These are phyloP conservation scores for Cladosporium sp. DNA, from an alignment of 2,329 filamentous ascomycete species.

Conservation along the genomic window DNA sequence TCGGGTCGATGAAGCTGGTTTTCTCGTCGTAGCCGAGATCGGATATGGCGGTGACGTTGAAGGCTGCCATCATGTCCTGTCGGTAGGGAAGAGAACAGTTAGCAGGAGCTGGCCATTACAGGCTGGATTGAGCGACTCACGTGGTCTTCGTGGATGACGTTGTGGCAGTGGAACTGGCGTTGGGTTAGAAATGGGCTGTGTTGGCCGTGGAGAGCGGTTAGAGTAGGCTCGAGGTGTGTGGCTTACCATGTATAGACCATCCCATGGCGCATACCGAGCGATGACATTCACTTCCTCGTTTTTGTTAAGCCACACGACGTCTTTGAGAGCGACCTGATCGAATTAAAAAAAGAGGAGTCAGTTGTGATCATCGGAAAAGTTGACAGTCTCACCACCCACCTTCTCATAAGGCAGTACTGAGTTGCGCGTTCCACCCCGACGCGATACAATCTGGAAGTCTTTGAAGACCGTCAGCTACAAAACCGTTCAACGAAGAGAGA, in stretches of 20 bases:
- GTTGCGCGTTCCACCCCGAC: constrained; percentile 45
- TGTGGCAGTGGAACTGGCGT: constrained; percentile 44
- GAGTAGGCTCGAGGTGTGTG: neutral
- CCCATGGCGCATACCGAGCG: constrained; percentile 54
- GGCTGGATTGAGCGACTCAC: neutral
- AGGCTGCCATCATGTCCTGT: constrained; percentile 44
- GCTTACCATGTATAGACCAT: constrained; percentile 47
- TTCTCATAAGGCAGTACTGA: constrained; percentile 53
- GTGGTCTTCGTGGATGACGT: constrained; percentile 48
- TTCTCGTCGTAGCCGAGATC: constrained; percentile 35
- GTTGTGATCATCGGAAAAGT: neutral
- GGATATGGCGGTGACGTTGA: constrained; percentile 43
- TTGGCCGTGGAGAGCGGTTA: neutral
- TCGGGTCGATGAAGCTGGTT: constrained; percentile 30
- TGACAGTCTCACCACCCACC: neutral
- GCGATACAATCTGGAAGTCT: constrained; percentile 58
- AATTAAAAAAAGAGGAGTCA: neutral
- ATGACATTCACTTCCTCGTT: constrained; percentile 54
- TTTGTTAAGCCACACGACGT: constrained; percentile 56
- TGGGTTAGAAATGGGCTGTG: neutral
- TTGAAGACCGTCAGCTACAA: constrained; percentile 52
- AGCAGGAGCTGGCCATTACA: too few species aligned
- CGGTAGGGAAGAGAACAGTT: neutral
- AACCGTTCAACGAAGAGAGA: constrained; percentile 46
- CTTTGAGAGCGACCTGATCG: constrained; percentile 52